Conservation (phyloP, 2,329 filamentous ascomycete species). For the Clonostachys byssicola region DNA sequence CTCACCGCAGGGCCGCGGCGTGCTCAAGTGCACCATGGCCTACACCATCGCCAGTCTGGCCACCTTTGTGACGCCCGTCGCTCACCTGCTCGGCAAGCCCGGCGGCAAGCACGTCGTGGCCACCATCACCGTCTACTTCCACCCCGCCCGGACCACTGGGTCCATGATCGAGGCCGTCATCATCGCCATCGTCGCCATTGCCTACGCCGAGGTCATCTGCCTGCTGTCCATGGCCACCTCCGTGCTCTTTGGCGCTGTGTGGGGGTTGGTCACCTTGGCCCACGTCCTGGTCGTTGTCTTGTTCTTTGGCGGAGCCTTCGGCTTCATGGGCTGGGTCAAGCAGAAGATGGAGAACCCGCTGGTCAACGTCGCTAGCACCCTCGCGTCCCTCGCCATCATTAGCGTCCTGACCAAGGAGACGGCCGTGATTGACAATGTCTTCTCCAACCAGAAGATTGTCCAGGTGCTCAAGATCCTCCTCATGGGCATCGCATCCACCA, state of each 20-base stretch:
- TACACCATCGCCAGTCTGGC: slow-evolving; percentile 83
- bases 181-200: slow-evolving; percentile 72
- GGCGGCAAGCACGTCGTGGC: slow-evolving; percentile 94
- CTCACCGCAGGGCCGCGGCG: slow-evolving; percentile 72
- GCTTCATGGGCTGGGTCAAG: slow-evolving; percentile 85
- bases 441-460: slow-evolving; percentile 76
- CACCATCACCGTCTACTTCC: slow-evolving; percentile 92
- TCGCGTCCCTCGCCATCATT: slow-evolving; percentile 85
- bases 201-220: slow-evolving; percentile 66
- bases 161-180: slow-evolving; percentile 86
- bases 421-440: slow-evolving; percentile 74
- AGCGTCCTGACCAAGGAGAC: slow-evolving; percentile 89
- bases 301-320: slow-evolving; percentile 82
- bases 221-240: slow-evolving; percentile 87
- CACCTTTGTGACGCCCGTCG: slow-evolving; percentile 74
- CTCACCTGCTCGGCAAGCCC: slow-evolving; percentile 71
- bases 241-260: slow-evolving; percentile 66
- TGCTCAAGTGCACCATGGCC: slow-evolving; percentile 87
- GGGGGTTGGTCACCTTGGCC: slow-evolving; percentile 65
- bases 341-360: slow-evolving; percentile 73
- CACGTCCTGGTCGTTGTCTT: slow-evolving; percentile 76
- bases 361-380: slow-evolving; percentile 79
- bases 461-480: slow-evolving; percentile 81
- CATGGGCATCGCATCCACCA: slow-evolving; percentile 70
- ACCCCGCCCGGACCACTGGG: slow-evolving; percentile 79